Base-by-base conservation (phyloP, 495 filamentous ascomycete genomes). In the Talaromyces thailandensis region DNA sequence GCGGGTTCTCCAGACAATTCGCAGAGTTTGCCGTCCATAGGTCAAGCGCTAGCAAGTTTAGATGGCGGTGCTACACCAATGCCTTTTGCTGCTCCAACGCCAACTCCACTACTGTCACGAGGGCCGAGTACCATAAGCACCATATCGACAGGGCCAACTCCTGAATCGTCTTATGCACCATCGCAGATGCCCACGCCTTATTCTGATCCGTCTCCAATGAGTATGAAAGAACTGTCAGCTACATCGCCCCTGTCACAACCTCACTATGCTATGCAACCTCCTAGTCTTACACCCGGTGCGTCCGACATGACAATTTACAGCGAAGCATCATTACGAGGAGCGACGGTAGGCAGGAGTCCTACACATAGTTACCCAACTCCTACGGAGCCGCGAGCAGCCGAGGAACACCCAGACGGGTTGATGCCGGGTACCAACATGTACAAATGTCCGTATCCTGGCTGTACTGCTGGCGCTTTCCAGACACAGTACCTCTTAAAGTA, bases 401-500 rank as follows among this genome's bases (percentile, higher is more conserved):
- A 64, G 8, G 56, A 69, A 23, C 66, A 69, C n/a, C 23, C 66
- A 23, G 75, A 73, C 51, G 73, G 68, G 4, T 51, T 61, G 4
- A 55, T 63, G 7, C 24, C 70, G 21, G 63, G 70, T 21, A 73
- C 73, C 23, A 73, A 72, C 37, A 2, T 25, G 23, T 88, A 81
- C 69, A 82, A 80, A 67, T 92, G 89, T 71, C 80, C 78, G n/a
- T 82, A 83, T 81, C 77, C 80, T 1, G 89, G 88, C 9, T 98
- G 94, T 68, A 92, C 69, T 25, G 93, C 93, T 48, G 71, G 83
- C 21, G 90, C 94, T 5, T 98, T 98, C 67, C 92, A 96, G 73
- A 98, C 94, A 1, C 94, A 98, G 67, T 90, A 91, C 75, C 73
- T 90, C 6, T 71, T 90, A 18, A 89, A 89, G 88, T 90, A 79